These are phyloP conservation scores for Carex cristatella DNA, from an alignment of 176 grass and related monocot genomes.

Conservation along the genomic window DNA sequence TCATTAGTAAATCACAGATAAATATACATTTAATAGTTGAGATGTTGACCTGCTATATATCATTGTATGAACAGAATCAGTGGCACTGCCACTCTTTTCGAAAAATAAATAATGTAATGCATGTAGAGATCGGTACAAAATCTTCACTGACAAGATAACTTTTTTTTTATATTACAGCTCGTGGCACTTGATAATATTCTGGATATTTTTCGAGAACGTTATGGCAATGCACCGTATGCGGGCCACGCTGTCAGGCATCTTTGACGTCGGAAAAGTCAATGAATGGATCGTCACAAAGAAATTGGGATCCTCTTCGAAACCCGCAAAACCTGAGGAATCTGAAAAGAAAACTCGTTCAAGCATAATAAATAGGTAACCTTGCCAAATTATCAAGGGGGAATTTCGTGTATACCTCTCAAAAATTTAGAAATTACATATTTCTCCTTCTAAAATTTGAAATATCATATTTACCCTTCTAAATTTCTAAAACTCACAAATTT, in stretches of 20 bases:
- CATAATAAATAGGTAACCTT: conserved; percentile 63
- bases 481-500: too few relatives aligned
- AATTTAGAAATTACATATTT: too few relatives aligned
- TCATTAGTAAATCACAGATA: neutral
- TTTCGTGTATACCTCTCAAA: too few relatives aligned
- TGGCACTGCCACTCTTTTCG: neutral
- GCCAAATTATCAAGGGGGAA: neutral
- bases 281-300: conserved; percentile 91
- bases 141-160: neutral
- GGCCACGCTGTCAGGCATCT: conserved; percentile 63
- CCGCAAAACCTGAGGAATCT: conserved; percentile 35
- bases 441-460: too few relatives aligned
- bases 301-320: conserved; percentile 49
- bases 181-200: conserved; percentile 81
- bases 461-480: too few relatives aligned
- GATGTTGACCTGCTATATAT: neutral
- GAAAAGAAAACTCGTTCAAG: conserved; percentile 44
- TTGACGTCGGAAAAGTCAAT: conserved; percentile 64
- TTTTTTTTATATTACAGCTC: conserved; percentile 41
- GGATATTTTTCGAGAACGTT: conserved; percentile 86
- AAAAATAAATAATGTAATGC: neutral
- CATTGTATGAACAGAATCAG: neutral
- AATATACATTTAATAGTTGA: neutral
- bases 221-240: conserved; percentile 80
- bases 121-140: neutral